phyloP scores from a whole-genome alignment of 441 rosid species.

The Corymbia citriodora region DNA sequence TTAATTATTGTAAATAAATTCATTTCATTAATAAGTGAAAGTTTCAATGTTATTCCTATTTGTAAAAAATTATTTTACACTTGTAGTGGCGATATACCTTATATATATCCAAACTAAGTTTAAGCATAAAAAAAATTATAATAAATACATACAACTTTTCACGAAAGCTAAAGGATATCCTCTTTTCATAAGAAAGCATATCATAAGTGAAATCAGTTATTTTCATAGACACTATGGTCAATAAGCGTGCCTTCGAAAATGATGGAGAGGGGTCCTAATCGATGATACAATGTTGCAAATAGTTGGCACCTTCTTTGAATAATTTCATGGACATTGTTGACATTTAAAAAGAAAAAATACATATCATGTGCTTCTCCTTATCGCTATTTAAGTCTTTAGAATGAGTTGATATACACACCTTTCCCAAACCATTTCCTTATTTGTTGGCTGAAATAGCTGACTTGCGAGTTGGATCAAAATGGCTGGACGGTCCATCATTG shows the following conservation, averaged over 20 bases:
- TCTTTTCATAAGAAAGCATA: neutral
- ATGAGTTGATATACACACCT: neutral
- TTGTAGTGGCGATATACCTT: neutral
- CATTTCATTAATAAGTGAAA: neutral
- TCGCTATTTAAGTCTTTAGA: neutral
- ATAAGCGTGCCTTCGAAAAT: neutral
- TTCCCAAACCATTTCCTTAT: neutral
- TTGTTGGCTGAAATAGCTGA: neutral
- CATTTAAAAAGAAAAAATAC: neutral
- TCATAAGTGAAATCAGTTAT: neutral
- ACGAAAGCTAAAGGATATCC: neutral
- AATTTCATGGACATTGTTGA: neutral
- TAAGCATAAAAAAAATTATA: neutral
- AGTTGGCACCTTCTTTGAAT: neutral
- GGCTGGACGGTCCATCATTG: neutral
- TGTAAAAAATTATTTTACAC: neutral
- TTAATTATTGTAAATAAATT: neutral
- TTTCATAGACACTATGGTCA: neutral
- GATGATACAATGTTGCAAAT: neutral
- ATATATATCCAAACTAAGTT: neutral
- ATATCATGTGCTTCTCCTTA: neutral
- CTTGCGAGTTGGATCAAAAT: neutral
- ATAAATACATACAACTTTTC: neutral
- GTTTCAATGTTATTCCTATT: neutral
- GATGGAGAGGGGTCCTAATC: neutral